phyloP scores from a whole-genome alignment of 2,329 filamentous ascomycete genomes.

The Aspergillus uvarum region DNA sequence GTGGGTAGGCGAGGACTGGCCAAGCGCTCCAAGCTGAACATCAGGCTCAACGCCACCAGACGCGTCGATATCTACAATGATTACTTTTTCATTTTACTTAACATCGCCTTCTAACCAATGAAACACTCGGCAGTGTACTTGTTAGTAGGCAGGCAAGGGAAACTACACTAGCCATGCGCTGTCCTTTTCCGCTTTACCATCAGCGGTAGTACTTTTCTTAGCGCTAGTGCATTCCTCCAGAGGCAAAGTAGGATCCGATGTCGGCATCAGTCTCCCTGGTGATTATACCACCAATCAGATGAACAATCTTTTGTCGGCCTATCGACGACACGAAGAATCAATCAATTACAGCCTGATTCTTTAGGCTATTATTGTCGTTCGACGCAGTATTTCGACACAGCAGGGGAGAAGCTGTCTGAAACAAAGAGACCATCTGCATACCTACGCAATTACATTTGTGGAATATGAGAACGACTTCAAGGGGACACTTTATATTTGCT shows the following conservation, averaged over 20 bases:
- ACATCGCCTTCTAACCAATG: background rate
- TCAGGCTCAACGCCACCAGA: background rate
- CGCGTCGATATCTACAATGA: background rate
- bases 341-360: background rate
- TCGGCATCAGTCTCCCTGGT: background rate
- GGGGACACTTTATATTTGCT: no score
- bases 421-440: background rate
- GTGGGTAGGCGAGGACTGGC: background rate
- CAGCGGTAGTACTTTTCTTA: background rate
- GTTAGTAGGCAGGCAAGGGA: background rate
- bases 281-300: background rate
- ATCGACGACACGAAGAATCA: background rate
- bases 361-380: background rate
- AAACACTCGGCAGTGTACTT: background rate
- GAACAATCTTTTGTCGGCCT: background rate
- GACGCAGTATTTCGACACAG: background rate
- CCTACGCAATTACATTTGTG: background rate
- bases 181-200: background rate
- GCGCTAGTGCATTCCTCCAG: background rate
- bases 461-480: no score
- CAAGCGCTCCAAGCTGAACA: background rate
- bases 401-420: no score
- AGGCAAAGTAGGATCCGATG: background rate
- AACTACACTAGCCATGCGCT: background rate
- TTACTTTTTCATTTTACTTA: background rate